phyloP scores from a whole-genome alignment of 2,329 filamentous ascomycete genomes.

The Fusarium scirpi region DNA sequence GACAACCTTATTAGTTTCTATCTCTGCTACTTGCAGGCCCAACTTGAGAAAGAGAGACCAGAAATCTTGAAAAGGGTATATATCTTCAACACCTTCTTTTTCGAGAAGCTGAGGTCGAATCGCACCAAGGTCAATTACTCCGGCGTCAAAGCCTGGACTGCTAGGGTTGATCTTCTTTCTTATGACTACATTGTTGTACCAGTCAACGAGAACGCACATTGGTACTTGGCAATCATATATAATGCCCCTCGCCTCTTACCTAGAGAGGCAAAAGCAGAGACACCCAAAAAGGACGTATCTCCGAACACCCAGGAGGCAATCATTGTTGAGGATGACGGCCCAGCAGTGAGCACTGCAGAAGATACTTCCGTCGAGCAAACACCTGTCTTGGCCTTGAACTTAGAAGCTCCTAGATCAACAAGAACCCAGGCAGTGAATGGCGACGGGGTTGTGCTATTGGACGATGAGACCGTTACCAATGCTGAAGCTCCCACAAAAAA shows the following conservation, averaged over 20 bases:
- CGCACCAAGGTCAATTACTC: constrained; percentile 81
- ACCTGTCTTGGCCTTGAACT: constrained; percentile 44
- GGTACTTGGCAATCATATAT: constrained; percentile 96
- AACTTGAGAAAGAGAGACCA: constrained; percentile 66
- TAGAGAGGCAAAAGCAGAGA: constrained; percentile 1
- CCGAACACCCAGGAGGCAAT: constrained; percentile 23
- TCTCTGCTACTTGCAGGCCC: constrained; percentile 76
- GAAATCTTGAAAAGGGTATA: constrained; percentile 75
- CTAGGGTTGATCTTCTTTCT: constrained; percentile 83
- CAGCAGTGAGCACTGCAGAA: constrained; percentile 18
- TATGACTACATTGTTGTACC: constrained; percentile 93
- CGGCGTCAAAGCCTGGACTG: constrained; percentile 88
- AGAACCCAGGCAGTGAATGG: constrained; percentile 18
- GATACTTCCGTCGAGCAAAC: constrained; percentile 35
- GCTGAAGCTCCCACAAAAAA: constrained; percentile 5
- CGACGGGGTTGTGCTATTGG: neutral
- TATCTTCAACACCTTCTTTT: constrained; percentile 96
- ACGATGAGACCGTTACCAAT: constrained; percentile 7
- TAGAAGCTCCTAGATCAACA: constrained; percentile 24
- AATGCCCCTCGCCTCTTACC: constrained; percentile 76
- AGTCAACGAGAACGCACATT: constrained; percentile 88
- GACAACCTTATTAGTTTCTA: constrained; percentile 94
- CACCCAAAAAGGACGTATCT: constrained; percentile 16
- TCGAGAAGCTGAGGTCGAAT: constrained; percentile 76
- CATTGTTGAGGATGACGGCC: constrained; percentile 26